Evolutionary conservation across 164 flowering plant genomes (phyloP), one percentile per base, ranked within the genome.

Genomic region (Liriodendron chinense): DNA sequence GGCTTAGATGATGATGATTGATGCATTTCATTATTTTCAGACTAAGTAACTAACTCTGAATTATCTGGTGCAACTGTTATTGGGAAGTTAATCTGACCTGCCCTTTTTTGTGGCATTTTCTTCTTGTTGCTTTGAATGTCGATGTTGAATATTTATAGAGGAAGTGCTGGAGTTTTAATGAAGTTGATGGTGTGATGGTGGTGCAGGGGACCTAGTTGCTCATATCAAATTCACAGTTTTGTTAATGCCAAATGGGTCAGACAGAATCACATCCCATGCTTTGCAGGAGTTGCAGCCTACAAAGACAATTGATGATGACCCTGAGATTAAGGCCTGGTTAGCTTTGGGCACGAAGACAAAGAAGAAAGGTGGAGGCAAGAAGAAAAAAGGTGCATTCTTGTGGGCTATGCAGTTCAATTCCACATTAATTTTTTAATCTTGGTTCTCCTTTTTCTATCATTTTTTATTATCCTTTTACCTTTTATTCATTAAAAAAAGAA

Each of bases 351-450:
- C 89, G 10, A 95, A 92, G 85, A 86, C 94, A 68, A 95, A 94
- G 86, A 94, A 92, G 92, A 93, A 93, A 82, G 98, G 97, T 70
- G 98, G 97, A 68, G 98, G 98, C 21, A 95, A 95, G 86, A 96
- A 91, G 87, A 96, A 96, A 86, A 92, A 92, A 89, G 97, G 99
- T 93, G 20, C 14, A 21, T 63, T 12, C 59, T 53, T 53, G 16
- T 53, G 43, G 43, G 43, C 43, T 34, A 3, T 34, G 43, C 43
- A 80, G 50, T 34, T 28, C 59, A 61, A n/a, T 62, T 61, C 49
- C 18, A 63, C 24, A 14, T 61, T 18, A 21, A 61, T 34, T 34
- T 34, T 34, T 34, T 6, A 34, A 34, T 34, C 43, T 34, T 34
- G 43, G 43, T 34, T 34, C 43, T 34, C 43, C 43, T 4, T 34